Evolutionary conservation across 352 stramenopile genomes (phyloP).

Genomic region (Phytopythium mirpurense): DNA sequence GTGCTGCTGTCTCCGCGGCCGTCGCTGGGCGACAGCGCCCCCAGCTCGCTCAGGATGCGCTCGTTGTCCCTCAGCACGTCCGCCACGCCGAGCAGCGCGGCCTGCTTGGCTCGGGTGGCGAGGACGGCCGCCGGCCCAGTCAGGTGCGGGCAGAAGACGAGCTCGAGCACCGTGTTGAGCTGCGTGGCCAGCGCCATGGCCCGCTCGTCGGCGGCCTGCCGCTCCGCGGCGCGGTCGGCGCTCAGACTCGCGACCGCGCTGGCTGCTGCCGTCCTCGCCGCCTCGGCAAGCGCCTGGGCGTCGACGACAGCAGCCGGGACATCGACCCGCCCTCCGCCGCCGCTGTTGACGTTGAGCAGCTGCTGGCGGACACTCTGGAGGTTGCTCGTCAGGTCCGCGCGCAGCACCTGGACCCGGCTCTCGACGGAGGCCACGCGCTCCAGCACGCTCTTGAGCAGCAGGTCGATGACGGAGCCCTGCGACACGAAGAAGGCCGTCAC

Average conservation of each 20-base stretch:
- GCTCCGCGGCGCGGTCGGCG: background rate
- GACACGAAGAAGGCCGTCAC: conserved; percentile 62
- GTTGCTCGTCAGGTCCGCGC: conserved; percentile 15
- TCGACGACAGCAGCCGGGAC: background rate
- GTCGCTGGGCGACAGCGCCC: no score
- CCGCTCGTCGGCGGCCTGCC: conserved; percentile 29
- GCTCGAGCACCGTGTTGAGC: conserved; percentile 54
- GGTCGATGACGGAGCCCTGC: conserved; percentile 63
- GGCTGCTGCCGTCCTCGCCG: conserved; percentile 3
- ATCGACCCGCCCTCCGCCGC: background rate
- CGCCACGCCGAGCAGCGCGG: conserved; percentile 34
- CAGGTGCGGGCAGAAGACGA: conserved; percentile 44
- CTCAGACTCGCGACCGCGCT: background rate
- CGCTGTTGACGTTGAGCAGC: conserved; percentile 4
- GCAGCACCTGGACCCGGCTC: conserved; percentile 33
- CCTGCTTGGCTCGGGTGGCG: conserved; percentile 27
- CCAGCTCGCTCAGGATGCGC: conserved; percentile 22
- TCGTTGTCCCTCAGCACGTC: conserved; percentile 63
- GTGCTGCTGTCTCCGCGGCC: no score
- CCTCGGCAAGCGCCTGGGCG: conserved; percentile 23
- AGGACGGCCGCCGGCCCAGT: conserved; percentile 15
- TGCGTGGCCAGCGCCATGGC: conserved; percentile 50
- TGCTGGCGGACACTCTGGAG: conserved; percentile 29
- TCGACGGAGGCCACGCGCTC: conserved; percentile 43
- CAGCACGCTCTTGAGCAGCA: conserved; percentile 48